Evolutionary conservation across 2,329 filamentous ascomycete species (phyloP).

Genomic region (Talaromyces sp.): DNA sequence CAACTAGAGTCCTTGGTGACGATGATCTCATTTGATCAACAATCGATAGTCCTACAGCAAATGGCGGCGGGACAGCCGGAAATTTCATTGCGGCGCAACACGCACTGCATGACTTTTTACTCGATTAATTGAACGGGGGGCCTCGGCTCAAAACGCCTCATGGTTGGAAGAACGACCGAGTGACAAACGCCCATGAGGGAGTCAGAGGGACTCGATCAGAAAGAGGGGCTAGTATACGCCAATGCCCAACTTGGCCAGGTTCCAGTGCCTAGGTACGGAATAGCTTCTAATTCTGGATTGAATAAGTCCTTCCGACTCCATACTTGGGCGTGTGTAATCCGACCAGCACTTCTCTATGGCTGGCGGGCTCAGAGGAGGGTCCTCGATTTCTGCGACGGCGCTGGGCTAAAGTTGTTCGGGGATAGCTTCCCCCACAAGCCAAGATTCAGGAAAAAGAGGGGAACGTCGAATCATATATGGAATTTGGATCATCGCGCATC

Average conservation of each 20-base stretch:
- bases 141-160: neutral
- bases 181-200: neutral
- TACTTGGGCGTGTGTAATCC: neutral
- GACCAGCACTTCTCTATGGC: neutral
- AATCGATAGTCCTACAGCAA: neutral
- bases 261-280: neutral
- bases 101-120: neutral
- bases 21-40: conserved; percentile 6
- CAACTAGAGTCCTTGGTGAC: neutral
- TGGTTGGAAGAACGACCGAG: neutral
- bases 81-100: neutral
- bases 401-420: neutral
- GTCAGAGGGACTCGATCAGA: neutral
- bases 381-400: neutral
- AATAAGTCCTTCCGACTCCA: neutral
- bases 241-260: neutral
- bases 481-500: neutral
- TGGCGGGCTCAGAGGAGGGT: neutral
- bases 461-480: neutral
- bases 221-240: neutral
- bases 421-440: conserved; percentile 6
- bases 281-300: neutral
- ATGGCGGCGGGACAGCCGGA: neutral
- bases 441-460: neutral
- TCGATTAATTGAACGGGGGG: neutral